Conservation (phyloP, 2,329 filamentous ascomycete species). For the Phialophora macrospora region DNA sequence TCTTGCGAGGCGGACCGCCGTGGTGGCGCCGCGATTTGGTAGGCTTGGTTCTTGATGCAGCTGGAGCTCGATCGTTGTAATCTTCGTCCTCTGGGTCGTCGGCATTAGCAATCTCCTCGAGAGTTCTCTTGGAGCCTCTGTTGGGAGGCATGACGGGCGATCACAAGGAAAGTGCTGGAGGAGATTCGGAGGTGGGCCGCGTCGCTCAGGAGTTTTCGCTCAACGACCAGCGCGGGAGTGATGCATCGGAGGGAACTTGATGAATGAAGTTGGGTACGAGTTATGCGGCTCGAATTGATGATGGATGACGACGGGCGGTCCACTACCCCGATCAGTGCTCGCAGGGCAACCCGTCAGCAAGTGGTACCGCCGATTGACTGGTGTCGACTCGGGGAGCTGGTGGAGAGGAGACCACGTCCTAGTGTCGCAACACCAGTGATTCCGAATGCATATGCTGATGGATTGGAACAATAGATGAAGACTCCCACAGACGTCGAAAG, state of each 20-base stretch:
- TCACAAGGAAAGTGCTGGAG: background rate
- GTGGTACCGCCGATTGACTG: background rate
- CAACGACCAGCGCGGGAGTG: background rate
- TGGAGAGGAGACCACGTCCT: background rate
- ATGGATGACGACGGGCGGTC: background rate
- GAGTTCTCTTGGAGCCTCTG: conserved; percentile 44
- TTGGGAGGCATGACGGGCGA: conserved; percentile 22
- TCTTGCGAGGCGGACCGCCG: conserved; percentile 44
- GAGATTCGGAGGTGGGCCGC: background rate
- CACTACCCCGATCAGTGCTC: background rate
- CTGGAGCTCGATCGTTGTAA: conserved; percentile 48
- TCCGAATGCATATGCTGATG: background rate
- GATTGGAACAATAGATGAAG: conserved; percentile 5
- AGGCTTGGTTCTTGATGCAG: conserved; percentile 42
- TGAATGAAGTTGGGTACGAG: background rate
- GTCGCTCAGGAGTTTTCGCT: background rate
- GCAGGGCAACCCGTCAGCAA: conserved; percentile 12
- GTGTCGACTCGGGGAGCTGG: background rate
- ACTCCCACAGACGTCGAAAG: conserved; percentile 6
- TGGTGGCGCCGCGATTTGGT: conserved; percentile 43
- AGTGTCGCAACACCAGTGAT: background rate
- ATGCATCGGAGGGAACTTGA: background rate
- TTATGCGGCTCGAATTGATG: background rate
- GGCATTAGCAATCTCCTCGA: conserved; percentile 51
- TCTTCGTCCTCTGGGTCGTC: conserved; percentile 54